Conservation (phyloP, 306 rosid species). For the Begonia loranthoides region DNA sequence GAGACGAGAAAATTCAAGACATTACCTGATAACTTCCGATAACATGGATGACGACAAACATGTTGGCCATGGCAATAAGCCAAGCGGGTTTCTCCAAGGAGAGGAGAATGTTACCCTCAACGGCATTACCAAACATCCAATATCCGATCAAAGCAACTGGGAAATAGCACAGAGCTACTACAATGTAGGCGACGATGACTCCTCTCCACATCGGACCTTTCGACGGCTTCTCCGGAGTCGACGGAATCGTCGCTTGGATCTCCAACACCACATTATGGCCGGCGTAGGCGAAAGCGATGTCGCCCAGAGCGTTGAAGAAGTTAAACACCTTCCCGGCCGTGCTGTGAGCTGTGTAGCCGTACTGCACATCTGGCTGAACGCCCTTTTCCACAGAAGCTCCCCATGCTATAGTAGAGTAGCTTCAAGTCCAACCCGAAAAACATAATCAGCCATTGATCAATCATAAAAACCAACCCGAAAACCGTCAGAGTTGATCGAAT, state of each 20-base stretch:
- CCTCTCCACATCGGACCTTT: conserved; percentile 96
- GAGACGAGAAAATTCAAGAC: neutral
- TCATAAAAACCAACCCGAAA: too few species aligned
- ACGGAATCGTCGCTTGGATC: conserved; percentile 93
- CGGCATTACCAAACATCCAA: conserved; percentile 53
- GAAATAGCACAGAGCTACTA: conserved; percentile 84
- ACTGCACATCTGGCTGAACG: conserved; percentile 36
- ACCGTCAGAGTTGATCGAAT: neutral
- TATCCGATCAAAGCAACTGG: conserved; percentile 86
- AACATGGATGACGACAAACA: conserved; percentile 83
- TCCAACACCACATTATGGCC: conserved; percentile 94
- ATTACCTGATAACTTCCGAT: conserved; percentile 95
- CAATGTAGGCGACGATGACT: conserved; percentile 65
- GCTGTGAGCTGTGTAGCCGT: conserved; percentile 30
- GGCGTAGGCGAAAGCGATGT: conserved; percentile 83
- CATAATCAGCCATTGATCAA: neutral
- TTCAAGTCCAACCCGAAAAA: conserved; percentile 16
- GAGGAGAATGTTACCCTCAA: conserved; percentile 43
- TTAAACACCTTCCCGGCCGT: conserved; percentile 39
- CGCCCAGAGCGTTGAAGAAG: conserved; percentile 65
- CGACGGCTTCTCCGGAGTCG: conserved; percentile 82
- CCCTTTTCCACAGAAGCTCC: conserved; percentile 48
- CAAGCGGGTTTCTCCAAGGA: conserved; percentile 54
- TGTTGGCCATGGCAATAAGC: conserved; percentile 75
- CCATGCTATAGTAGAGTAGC: conserved; percentile 95